These are phyloP conservation scores for Cryptosporidium viatorum DNA, from an alignment of 169 alveolate species.

Conservation along the genomic window DNA sequence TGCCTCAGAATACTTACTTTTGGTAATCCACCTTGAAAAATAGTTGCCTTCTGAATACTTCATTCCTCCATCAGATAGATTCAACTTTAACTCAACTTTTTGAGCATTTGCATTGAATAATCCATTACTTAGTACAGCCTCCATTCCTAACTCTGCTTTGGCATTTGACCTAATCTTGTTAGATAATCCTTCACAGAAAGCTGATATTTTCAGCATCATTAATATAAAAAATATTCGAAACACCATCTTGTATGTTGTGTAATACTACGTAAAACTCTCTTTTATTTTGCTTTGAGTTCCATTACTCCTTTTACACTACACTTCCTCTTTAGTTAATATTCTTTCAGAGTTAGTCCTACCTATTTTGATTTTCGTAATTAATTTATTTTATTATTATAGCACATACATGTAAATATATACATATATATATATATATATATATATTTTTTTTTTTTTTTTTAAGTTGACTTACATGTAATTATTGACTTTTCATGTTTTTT, in stretches of 20 bases:
- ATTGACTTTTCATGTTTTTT: constrained; percentile 53
- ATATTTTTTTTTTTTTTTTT: neutral
- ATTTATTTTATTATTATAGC: neutral
- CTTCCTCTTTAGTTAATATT: neutral
- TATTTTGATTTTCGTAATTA: neutral
- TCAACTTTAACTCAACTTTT: constrained; percentile 45
- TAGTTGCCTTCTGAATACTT: constrained; percentile 28
- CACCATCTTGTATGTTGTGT: neutral
- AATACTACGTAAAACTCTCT: neutral
- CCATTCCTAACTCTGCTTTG: constrained; percentile 13
- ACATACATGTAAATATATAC: neutral
- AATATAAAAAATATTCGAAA: constrained; percentile 5
- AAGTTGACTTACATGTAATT: constrained; percentile 35
- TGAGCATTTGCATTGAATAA: constrained; percentile 32
- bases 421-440: neutral
- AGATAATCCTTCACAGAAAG: constrained; percentile 44
- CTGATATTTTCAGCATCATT: neutral
- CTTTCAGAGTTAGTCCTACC: neutral
- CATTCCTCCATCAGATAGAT: constrained; percentile 4
- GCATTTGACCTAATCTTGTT: constrained; percentile 30
- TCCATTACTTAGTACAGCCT: constrained; percentile 28
- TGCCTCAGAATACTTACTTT: constrained; percentile 42
- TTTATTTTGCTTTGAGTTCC: neutral
- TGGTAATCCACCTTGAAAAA: constrained; percentile 53
- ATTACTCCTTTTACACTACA: neutral